Evolutionary conservation across 2,329 filamentous ascomycete species (phyloP), one percentile per base, ranked within the genome.

Genomic region (Botrytis cinerea): DNA sequence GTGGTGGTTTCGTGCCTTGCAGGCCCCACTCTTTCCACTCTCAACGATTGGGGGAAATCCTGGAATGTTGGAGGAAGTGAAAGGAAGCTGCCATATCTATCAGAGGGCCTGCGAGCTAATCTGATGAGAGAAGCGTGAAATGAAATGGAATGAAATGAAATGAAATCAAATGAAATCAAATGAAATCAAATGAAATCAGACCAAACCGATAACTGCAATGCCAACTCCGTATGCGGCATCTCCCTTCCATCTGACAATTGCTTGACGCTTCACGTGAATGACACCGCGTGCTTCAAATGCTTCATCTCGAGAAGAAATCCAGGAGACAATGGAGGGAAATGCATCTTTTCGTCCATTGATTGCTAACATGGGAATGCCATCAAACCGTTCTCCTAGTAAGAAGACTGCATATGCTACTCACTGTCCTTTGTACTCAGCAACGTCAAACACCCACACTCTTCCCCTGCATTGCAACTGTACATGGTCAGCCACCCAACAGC

Each of bases 401-500:
- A 38, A 38, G 35, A 38, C 35, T 38, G 4, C 35, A 1, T 7
- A 38, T 38, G 5, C 25, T n/a, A 10, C 10, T 51, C 10, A 4
- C 48, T n/a, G 6, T 2, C 14, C 48, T 14, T 51, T 14, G 22
- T 51, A 0, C 48, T 51, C 48, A 51, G 22, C 6, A 7, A 63
- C 38, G 2, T 63, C 61, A 63, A 63, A 63, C 61, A 38, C n/a
- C 38, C 4, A 12, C 10, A 12, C 22, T 12, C 38, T 18, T 43
- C 25, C 25, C 25, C 60, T 62, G 60, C 60, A 62, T 40, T 40
- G 2, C 2, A 40, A 40, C 38, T 28, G 20, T 45, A 18, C 38
- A 28, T 63, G 25, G 45, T 63, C 61, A 63, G 61, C 61, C 61
- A 63, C 61, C 38, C 61, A 63, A 45, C 61, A 63, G 61, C 61